These are phyloP conservation scores for Ophiostoma sp. DNA, from an alignment of 2,329 filamentous ascomycete species.

Conservation along the genomic window DNA sequence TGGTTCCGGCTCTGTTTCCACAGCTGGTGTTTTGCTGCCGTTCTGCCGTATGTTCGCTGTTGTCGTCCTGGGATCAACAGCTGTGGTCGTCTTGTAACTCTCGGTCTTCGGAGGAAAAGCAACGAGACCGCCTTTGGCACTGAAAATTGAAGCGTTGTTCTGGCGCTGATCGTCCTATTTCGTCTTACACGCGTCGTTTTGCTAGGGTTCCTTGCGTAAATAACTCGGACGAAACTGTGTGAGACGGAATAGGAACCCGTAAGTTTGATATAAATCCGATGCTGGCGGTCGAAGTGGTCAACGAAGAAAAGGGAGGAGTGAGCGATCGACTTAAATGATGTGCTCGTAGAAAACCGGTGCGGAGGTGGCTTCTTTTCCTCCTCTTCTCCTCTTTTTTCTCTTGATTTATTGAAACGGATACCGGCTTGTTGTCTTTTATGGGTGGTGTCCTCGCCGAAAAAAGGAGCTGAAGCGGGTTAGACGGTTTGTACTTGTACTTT, in stretches of 20 bases:
- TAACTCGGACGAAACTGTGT: neutral
- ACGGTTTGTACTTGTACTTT: neutral
- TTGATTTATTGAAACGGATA: neutral
- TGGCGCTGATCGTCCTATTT: neutral
- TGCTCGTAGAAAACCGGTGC: neutral
- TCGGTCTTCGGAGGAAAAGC: neutral
- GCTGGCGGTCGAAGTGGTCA: neutral
- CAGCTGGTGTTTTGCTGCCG: neutral
- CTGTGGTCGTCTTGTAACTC: neutral
- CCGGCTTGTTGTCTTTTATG: neutral
- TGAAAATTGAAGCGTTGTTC: neutral
- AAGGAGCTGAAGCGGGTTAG: neutral
- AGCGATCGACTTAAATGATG: neutral
- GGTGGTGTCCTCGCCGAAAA: neutral
- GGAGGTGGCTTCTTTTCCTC: neutral
- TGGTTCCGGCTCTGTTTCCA: neutral
- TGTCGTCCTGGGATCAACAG: neutral
- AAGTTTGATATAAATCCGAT: conserved; percentile 7
- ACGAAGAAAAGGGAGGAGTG: neutral
- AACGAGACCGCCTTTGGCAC: neutral
- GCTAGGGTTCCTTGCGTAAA: neutral
- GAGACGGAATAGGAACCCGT: neutral
- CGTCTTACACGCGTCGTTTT: neutral
- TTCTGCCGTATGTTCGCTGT: neutral
- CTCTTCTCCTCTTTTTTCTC: neutral